Conservation (phyloP, 1,284 basidiomycete genomes). For the Rhodofomes roseus region DNA sequence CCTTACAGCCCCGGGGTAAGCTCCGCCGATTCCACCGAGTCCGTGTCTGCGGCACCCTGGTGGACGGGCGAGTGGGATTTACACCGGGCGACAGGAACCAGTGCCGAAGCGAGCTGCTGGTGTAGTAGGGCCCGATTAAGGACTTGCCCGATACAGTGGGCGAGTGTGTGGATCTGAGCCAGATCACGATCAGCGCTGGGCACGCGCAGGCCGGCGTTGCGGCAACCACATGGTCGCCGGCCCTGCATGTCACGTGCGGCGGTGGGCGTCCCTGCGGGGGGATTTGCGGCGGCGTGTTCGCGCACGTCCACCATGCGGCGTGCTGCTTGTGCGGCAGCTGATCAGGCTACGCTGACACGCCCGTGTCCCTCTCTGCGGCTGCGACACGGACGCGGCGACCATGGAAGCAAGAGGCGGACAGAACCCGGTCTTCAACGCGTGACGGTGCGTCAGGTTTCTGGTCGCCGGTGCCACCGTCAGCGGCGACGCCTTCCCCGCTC, state of each 20-base stretch:
- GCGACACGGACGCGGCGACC: neutral
- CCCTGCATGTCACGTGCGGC: neutral
- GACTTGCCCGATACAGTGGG: neutral
- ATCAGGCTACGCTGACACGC: neutral
- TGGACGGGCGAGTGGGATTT: neutral
- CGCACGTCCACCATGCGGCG: conserved; percentile 1
- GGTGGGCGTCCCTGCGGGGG: neutral
- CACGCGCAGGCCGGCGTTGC: neutral
- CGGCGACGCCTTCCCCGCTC: neutral
- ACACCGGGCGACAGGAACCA: neutral
- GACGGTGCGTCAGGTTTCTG: neutral
- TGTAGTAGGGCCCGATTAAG: neutral
- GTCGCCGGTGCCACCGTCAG: neutral
- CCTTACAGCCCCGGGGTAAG: neutral
- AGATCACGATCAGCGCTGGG: conserved; percentile 7
- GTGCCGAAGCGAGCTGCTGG: neutral
- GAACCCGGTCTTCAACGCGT: neutral
- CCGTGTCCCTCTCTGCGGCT: neutral
- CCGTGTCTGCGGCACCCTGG: neutral
- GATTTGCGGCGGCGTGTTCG: conserved; percentile 5
- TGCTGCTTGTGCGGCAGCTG: conserved; percentile 4
- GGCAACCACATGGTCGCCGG: conserved; percentile 1
- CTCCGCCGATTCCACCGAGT: neutral
- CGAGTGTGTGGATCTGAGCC: conserved; percentile 4
- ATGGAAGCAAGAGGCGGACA: neutral